A percentile compares a stretch with the other conserved stretches of the same genome.
These are phyloP conservation scores for Candida patagonica DNA, from an alignment of 805 yeast species.

Conservation along the genomic window DNA sequence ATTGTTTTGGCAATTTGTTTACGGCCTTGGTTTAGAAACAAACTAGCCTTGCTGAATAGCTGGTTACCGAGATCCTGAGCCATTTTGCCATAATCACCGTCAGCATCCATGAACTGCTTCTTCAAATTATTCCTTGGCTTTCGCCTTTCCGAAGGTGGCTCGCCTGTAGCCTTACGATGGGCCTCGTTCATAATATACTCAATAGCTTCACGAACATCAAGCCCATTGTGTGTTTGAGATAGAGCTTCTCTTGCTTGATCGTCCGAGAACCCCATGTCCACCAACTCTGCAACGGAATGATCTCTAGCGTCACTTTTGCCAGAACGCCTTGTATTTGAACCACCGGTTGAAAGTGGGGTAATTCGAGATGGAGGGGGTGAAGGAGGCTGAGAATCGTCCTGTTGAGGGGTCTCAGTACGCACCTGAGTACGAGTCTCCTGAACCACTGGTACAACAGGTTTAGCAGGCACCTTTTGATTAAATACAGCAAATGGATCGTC, in stretches of 20 bases:
- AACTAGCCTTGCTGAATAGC: slow-evolving; percentile 50
- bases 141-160: slow-evolving; percentile 8
- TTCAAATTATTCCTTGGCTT: slow-evolving; percentile 10
- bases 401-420: neutral
- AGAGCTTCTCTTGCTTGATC: slow-evolving; percentile 56
- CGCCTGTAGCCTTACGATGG: slow-evolving; percentile 32
- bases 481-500: slow-evolving; percentile 21
- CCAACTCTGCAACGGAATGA: slow-evolving; percentile 49
- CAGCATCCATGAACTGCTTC: slow-evolving; percentile 1
- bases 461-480: slow-evolving; percentile 9
- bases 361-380: neutral
- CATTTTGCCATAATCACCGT: slow-evolving; percentile 28
- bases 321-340: too few species aligned
- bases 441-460: neutral
- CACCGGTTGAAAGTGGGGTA: neutral
- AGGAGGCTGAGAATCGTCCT: too few species aligned
- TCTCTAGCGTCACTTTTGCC: slow-evolving; percentile 15
- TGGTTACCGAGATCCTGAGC: slow-evolving; percentile 49
- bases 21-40: slow-evolving; percentile 47
- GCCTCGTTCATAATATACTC: slow-evolving; percentile 55
- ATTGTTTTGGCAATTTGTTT: slow-evolving; percentile 54
- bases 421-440: neutral
- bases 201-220: slow-evolving; percentile 57
- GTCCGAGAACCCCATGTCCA: slow-evolving; percentile 71
- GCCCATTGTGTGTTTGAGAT: slow-evolving; percentile 39